A percentile compares a stretch with the other conserved stretches of the same genome.
Conservation (phyloP, 1,139 yeast genomes). For the Candida neerlandica region DNA sequence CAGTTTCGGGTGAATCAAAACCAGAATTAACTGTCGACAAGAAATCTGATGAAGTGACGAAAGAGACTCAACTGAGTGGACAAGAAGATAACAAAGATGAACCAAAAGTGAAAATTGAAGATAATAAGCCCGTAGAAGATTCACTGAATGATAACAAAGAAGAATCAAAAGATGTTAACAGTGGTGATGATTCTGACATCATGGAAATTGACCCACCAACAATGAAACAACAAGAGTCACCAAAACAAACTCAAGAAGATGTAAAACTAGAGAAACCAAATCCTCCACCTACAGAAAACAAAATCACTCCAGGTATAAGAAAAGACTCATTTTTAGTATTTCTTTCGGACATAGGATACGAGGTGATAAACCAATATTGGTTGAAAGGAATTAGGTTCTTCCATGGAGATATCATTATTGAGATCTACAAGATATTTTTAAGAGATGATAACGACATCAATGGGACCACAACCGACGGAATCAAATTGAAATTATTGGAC, state of each 20-base stretch:
- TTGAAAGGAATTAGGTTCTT: constrained; percentile 65
- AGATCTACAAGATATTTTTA: constrained; percentile 53
- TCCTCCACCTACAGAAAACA: background rate
- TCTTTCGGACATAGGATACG: constrained; percentile 72
- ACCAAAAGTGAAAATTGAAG: background rate
- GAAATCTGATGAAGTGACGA: constrained; percentile 10
- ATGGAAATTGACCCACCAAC: constrained; percentile 17
- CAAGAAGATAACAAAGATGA: constrained; percentile 4
- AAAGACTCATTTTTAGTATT: constrained; percentile 49
- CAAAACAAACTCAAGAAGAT: constrained; percentile 2
- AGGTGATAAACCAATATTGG: constrained; percentile 66
- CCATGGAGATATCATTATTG: constrained; percentile 65
- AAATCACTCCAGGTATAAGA: constrained; percentile 10
- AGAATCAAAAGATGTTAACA: background rate
- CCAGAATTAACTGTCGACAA: constrained; percentile 3
- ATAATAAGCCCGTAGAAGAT: background rate
- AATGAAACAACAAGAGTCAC: constrained; percentile 3
- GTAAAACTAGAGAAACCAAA: constrained; percentile 3
- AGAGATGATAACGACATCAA: constrained; percentile 35
- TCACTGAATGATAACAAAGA: constrained; percentile 3
- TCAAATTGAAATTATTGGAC: constrained; percentile 52
- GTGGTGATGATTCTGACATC: constrained; percentile 3
- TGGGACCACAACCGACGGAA: constrained; percentile 19
- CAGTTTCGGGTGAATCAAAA: background rate
- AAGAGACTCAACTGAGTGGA: constrained; percentile 5